Base-by-base conservation (phyloP, 257 asterid genomes). In the Cruciata laevipes region DNA sequence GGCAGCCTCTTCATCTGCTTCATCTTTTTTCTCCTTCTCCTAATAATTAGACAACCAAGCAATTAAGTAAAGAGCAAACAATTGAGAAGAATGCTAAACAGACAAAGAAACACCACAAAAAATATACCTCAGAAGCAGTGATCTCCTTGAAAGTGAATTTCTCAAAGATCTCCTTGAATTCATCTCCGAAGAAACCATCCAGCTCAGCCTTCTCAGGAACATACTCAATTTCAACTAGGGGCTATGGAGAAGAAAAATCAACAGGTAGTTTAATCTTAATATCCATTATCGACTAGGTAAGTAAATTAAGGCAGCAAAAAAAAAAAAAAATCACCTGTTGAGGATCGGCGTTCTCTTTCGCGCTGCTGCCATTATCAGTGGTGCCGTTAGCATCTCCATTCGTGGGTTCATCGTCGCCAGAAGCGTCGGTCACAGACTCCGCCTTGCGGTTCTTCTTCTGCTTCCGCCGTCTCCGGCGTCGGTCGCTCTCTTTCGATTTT, bases 401-500 rank as follows among this genome's bases (percentile, higher is more conserved):
- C 9, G 76, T 88, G 24, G 81, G 69, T 27, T 82, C 90, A 32
- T 79, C 81, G 35, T 79, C 81, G 47, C 89, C 95, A 44, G 77
- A 76, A 16, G 78, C 71, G 38, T 71, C 64, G 64, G 62, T 62
- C 71, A 81, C 73, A 35, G 73, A 42, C 14, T 78, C 75, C 40
- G 74, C 56, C 53, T 80, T 93, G 13, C 25, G 33, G 76, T 83
- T 86, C 87, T 90, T 92, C 90, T 93, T 93, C 89, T 86, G 95
- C 70, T 93, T 93, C 74, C 97, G 88, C 72, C 97, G 82, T 85
- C 98, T 87, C 79, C 97, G 78, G 62, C 97, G 92, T 14, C 90
- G 81, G 69, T 89, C 95, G 61, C 58, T 78, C 69, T 84, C 98
- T 65, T 84, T 81, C 65, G 83, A 84, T 76, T 89, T 87, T 86